phyloP scores from a whole-genome alignment of 169 alveolate species.

The Plasmodium chabaudi region DNA sequence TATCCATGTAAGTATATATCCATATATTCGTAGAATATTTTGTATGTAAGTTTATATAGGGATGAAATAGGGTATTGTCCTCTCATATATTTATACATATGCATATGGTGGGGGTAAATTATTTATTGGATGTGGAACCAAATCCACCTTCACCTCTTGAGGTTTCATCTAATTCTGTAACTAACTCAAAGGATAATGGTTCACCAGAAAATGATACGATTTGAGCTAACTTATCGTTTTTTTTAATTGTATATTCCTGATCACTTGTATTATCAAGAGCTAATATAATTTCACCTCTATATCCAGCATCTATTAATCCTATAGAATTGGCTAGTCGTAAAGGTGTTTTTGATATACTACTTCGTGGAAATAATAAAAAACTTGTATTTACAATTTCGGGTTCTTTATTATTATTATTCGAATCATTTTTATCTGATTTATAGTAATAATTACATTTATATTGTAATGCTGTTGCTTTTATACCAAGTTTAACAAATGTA shows the following conservation, averaged over 20 bases:
- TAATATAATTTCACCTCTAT: conserved; percentile 91
- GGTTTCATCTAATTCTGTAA: conserved; percentile 88
- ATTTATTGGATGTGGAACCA: conserved; percentile 88
- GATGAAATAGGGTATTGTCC: too few species aligned
- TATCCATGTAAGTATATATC: too few species aligned
- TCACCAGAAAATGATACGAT: conserved; percentile 92
- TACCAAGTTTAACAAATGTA: conserved; percentile 87
- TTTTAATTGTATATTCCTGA: conserved; percentile 87
- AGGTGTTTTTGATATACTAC: conserved; percentile 93
- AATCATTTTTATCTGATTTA: conserved; percentile 11
- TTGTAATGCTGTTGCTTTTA: conserved; percentile 90
- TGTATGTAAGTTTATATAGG: too few species aligned
- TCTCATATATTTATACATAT: background rate
- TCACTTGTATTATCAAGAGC: conserved; percentile 92
- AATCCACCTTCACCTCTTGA: conserved; percentile 92
- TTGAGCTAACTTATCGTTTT: conserved; percentile 91
- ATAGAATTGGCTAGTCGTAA: conserved; percentile 92
- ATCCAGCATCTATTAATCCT: conserved; percentile 93
- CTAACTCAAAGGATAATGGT: conserved; percentile 88
- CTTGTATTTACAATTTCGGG: conserved; percentile 71
- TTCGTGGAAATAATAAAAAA: conserved; percentile 90
- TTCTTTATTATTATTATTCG: conserved; percentile 9
- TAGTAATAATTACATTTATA: conserved; percentile 30
- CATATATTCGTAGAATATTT: too few species aligned
- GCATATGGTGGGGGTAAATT: background rate